Evolutionary conservation across 495 filamentous ascomycete species (phyloP).

Genomic region (Podospora bellae-mahoneyi): DNA sequence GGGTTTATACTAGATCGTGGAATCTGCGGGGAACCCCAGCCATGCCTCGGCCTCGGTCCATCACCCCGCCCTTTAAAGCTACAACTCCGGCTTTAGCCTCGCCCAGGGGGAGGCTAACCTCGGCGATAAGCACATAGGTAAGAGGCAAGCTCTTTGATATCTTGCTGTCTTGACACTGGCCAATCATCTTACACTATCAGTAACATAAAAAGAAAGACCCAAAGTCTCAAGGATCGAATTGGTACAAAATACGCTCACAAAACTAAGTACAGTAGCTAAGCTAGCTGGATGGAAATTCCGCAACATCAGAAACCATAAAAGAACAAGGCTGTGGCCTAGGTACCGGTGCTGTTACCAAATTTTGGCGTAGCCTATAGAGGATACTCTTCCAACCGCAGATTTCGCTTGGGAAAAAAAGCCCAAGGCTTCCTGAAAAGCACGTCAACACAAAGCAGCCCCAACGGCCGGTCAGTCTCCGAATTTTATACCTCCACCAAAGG

Average conservation of each 20-base stretch:
- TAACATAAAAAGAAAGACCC: neutral
- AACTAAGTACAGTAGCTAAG: neutral
- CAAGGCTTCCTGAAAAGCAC: neutral
- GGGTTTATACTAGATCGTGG: neutral
- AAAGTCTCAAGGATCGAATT: neutral
- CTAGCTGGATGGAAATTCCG: neutral
- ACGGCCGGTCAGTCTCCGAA: neutral
- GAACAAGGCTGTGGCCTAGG: neutral
- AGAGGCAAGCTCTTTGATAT: neutral
- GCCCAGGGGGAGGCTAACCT: neutral
- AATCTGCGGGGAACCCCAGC: neutral
- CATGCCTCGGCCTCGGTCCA: neutral
- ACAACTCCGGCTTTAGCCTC: neutral
- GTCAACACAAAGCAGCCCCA: neutral
- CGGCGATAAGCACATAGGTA: neutral
- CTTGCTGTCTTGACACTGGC: neutral
- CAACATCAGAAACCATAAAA: neutral
- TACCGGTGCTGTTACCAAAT: neutral
- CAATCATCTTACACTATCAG: neutral
- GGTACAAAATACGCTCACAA: neutral
- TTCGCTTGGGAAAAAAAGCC: neutral
- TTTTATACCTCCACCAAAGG: neutral
- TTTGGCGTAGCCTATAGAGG: neutral
- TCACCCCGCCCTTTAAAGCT: neutral
- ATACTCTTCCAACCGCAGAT: neutral